phyloP scores from a whole-genome alignment of 2,329 filamentous ascomycete species.

The Diaporthe humulicola region DNA sequence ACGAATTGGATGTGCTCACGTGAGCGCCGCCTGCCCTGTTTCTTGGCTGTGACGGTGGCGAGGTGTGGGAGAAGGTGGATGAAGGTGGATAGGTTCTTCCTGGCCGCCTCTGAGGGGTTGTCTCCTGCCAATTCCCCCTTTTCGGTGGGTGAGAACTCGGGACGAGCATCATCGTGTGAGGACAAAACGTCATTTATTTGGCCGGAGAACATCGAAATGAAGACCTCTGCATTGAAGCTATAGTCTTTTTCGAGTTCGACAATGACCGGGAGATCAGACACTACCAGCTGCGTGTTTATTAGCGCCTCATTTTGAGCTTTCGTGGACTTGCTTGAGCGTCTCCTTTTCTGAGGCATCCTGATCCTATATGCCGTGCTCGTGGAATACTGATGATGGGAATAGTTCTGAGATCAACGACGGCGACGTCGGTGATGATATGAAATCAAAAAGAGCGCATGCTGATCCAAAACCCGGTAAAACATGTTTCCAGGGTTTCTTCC shows the following conservation, averaged over 20 bases:
- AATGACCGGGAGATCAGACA: background rate
- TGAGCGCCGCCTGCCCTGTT: background rate
- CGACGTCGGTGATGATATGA: too few relatives aligned
- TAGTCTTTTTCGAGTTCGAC: background rate
- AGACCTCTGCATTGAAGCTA: background rate
- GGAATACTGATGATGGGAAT: background rate
- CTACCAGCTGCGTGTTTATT: background rate
- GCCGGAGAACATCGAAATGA: background rate
- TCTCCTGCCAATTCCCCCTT: background rate
- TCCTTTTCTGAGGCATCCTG: too few relatives aligned
- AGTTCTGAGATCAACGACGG: background rate
- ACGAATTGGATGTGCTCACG: background rate
- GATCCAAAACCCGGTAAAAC: fast-evolving
- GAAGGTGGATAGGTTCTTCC: background rate
- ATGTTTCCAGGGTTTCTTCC: too few relatives aligned
- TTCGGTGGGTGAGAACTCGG: background rate
- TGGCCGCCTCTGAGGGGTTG: background rate
- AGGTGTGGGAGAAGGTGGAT: background rate
- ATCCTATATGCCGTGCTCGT: background rate
- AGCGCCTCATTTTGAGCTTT: background rate
- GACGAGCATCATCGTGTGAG: background rate
- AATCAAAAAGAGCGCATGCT: background rate
- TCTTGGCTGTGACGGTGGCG: background rate
- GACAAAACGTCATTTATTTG: background rate
- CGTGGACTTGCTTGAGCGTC: background rate